Percentiles rank a stretch among this genome's conserved stretches.
Conservation (phyloP, 257 asterid genomes). For the Nicotiana undulata region DNA sequence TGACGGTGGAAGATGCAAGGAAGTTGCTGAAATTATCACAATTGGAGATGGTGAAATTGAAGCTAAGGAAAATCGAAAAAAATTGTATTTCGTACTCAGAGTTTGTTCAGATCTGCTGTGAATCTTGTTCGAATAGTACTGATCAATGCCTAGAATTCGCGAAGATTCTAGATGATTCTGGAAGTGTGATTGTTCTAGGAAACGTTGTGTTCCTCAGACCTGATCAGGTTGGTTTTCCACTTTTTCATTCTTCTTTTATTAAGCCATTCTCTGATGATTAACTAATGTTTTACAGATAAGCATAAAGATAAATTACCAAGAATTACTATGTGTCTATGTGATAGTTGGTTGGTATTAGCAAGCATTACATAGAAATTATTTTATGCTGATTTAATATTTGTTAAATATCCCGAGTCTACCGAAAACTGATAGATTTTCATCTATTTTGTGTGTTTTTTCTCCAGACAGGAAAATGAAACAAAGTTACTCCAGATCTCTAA, state of each 20-base stretch:
- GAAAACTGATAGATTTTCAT: conserved; percentile 9
- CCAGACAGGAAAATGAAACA: conserved; percentile 11
- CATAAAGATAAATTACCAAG: background rate
- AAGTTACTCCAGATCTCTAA: conserved; percentile 9
- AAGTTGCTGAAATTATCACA: conserved; percentile 8
- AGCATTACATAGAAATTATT: background rate
- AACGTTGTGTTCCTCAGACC: conserved; percentile 20
- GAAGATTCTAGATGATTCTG: conserved; percentile 17
- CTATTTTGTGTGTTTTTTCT: conserved; percentile 8
- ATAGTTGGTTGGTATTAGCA: background rate
- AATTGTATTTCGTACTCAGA: conserved; percentile 10
- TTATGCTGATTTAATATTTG: background rate
- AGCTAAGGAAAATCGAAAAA: background rate
- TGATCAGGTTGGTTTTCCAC: conserved; percentile 9
- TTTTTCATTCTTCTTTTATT: background rate
- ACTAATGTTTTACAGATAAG: background rate
- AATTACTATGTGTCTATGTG: background rate
- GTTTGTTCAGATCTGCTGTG: conserved; percentile 17
- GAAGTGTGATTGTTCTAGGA: conserved; percentile 18
- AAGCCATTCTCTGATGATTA: background rate
- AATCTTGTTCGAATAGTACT: background rate
- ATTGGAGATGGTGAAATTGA: conserved; percentile 16
- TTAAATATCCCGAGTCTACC: background rate
- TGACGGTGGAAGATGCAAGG: conserved; percentile 9
- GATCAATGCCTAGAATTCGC: conserved; percentile 11